A percentile compares a stretch with the other conserved stretches of the same genome.
Conservation (phyloP, 2,329 filamentous ascomycete species). For the Diplocarpon mali region DNA sequence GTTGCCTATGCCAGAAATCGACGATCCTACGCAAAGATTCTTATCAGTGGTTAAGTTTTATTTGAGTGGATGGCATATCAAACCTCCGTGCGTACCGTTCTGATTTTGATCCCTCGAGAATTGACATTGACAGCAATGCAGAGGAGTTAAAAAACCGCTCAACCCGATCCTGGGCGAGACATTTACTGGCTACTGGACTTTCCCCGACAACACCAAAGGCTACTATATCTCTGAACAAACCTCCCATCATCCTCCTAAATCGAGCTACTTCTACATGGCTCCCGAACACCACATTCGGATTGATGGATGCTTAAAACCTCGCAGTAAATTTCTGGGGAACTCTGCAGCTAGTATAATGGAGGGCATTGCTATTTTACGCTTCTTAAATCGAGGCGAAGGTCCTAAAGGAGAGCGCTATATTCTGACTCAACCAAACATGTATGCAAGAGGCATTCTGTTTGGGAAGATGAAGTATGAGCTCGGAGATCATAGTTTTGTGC, state of each 20-base stretch:
- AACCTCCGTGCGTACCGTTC: constrained; percentile 63
- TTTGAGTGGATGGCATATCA: constrained; percentile 96
- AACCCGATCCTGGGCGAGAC: constrained; percentile 94
- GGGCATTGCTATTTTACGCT: constrained; percentile 74
- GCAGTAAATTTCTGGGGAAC: constrained; percentile 92
- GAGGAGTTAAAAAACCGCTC: constrained; percentile 94
- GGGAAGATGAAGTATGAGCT: constrained; percentile 99
- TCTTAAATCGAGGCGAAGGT: constrained; percentile 65
- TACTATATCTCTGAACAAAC: constrained; percentile 98
- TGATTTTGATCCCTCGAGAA: not conserved
- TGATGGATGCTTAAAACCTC: constrained; percentile 87
- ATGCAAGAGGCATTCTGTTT: constrained; percentile 90
- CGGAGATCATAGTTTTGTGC: constrained; percentile 87
- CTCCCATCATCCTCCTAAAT: constrained; percentile 95
- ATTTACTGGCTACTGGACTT: constrained; percentile 93
- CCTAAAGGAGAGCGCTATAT: constrained; percentile 76
- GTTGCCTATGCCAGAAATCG: constrained; percentile 73
- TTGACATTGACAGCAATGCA: constrained; percentile 28
- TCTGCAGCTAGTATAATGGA: constrained; percentile 98
- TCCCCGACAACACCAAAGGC: constrained; percentile 69
- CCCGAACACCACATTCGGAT: constrained; percentile 90
- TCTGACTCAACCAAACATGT: constrained; percentile 97
- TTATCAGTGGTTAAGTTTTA: constrained; percentile 97
- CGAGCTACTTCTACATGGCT: constrained; percentile 97
- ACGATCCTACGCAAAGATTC: constrained; percentile 83